Base-by-base conservation (phyloP, 2,329 filamentous ascomycete species). In the Zelopaecilomyces penicillatus region DNA sequence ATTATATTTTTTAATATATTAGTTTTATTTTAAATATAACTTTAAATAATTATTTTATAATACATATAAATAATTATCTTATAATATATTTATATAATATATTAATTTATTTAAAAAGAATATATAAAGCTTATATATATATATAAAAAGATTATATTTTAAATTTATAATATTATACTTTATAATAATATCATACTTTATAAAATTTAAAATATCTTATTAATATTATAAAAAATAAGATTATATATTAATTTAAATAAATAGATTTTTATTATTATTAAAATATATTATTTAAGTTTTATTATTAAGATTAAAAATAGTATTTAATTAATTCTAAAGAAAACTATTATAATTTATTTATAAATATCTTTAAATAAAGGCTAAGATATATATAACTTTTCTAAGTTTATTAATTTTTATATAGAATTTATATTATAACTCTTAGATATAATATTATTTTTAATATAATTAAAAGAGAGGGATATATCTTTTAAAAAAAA, bases 1-100 rank as follows among this genome's bases (percentile, higher is more conserved):
- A 34, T 36, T 32, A 28, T 47, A 40, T 30, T 40, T 30, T 41
- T 41, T 34, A 40, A n/a, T 36, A 39, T n/a, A 11, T 11, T 37
- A 37, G 6, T 37, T 37, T n/a, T n/a, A n/a, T n/a, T n/a, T n/a
- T 37, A 37, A 11, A 37, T 37, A 37, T 37, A 37, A 37, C 7
- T 37, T 37, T n/a, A n/a, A n/a, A 34, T 37, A 8, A 37, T 37
- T 11, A 8, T 11, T 37, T 8, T 8, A 37, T 37, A 8, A 37
- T 37, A 11, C 10, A 8, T 37, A 11, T 37, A 8, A 8, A 37
- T 8, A 37, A 8, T 37, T 11, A 8, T 37, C 26, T 37, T 37
- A 37, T 11, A 37, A 8, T 8, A 37, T 37, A 37, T 37, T 8
- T 19, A 8, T 37, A 11, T 37, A 37, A 37, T 8, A 37, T 6